These are phyloP conservation scores for Dioscorea alata DNA, from an alignment of 106 monocot species.

Conservation along the genomic window DNA sequence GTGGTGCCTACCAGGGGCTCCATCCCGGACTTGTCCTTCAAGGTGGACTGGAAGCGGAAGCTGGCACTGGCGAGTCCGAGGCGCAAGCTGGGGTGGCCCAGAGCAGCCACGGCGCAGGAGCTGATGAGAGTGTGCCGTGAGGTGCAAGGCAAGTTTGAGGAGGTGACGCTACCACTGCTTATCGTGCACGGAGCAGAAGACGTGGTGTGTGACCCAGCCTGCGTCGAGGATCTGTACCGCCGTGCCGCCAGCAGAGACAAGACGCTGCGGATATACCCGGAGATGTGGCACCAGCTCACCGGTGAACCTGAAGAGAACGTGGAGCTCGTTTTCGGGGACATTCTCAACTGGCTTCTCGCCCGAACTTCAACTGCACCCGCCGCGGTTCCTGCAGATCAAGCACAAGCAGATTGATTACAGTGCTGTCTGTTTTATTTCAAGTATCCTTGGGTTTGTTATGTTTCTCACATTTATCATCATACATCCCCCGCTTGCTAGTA, in stretches of 20 bases:
- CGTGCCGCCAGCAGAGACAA: slow-evolving; percentile 74
- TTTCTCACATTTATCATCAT: too few species aligned
- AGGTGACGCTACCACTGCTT: slow-evolving; percentile 67
- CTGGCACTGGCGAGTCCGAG: slow-evolving; percentile 73
- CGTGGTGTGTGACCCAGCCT: slow-evolving; percentile 61
- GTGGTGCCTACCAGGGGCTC: slow-evolving; percentile 70
- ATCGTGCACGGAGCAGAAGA: slow-evolving; percentile 80
- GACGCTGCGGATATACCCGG: slow-evolving; percentile 59
- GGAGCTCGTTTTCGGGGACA: slow-evolving; percentile 68
- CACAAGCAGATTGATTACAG: too few species aligned
- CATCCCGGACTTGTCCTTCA: slow-evolving; percentile 80
- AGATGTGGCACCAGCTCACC: slow-evolving; percentile 89
- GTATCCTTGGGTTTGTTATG: too few species aligned
- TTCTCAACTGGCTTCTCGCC: slow-evolving; percentile 59
- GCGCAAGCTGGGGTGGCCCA: slow-evolving; percentile 30
- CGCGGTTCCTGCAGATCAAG: neutral
- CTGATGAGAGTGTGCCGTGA: slow-evolving; percentile 74
- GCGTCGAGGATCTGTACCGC: slow-evolving; percentile 73
- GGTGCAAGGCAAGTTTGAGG: slow-evolving; percentile 72
- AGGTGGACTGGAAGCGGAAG: slow-evolving; percentile 85
- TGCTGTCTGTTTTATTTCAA: too few species aligned
- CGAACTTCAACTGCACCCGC: slow-evolving; percentile 11
- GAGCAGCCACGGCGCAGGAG: slow-evolving; percentile 84
- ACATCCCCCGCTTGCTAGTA: too few species aligned
- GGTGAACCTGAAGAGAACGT: slow-evolving; percentile 86